phyloP scores from a whole-genome alignment of 768 basidiomycete genomes.

The Leccinum obscurum region DNA sequence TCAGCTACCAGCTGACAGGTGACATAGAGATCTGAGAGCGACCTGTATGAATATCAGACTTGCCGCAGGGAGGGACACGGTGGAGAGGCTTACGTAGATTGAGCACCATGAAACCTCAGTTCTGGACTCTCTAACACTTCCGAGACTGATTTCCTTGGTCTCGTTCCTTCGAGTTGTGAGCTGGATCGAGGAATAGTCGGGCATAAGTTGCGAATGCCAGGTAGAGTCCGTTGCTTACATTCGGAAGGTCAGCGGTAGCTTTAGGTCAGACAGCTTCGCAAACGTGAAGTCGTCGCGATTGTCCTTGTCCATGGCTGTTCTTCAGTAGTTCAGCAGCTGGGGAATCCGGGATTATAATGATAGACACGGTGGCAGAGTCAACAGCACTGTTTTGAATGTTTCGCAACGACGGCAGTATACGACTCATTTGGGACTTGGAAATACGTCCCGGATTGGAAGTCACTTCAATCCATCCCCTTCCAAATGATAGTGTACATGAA shows the following conservation, averaged over 20 bases:
- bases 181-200: slow-evolving; percentile 37
- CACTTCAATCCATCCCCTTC: not conserved
- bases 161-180: slow-evolving; percentile 82
- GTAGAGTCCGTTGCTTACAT: slow-evolving; percentile 50
- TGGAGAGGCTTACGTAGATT: slow-evolving; percentile 55
- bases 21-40: slow-evolving; percentile 90
- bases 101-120: slow-evolving; percentile 78
- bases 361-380: not conserved
- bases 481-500: slow-evolving; percentile 18
- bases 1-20: slow-evolving; percentile 91
- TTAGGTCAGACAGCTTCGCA: slow-evolving; percentile 86
- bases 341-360: not conserved
- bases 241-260: slow-evolving; percentile 82
- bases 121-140: slow-evolving; percentile 85
- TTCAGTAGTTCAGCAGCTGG: not conserved
- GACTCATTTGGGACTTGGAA: slow-evolving; percentile 6
- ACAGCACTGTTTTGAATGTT: not conserved
- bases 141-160: slow-evolving; percentile 68
- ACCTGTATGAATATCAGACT: slow-evolving; percentile 47
- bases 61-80: slow-evolving; percentile 11
- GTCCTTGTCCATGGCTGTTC: slow-evolving; percentile 51
- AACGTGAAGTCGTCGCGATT: slow-evolving; percentile 90
- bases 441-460: not conserved
- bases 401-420: not conserved
- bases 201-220: not conserved